Conservation (phyloP, 768 basidiomycete species). For the Boletus rubroflammeus region DNA sequence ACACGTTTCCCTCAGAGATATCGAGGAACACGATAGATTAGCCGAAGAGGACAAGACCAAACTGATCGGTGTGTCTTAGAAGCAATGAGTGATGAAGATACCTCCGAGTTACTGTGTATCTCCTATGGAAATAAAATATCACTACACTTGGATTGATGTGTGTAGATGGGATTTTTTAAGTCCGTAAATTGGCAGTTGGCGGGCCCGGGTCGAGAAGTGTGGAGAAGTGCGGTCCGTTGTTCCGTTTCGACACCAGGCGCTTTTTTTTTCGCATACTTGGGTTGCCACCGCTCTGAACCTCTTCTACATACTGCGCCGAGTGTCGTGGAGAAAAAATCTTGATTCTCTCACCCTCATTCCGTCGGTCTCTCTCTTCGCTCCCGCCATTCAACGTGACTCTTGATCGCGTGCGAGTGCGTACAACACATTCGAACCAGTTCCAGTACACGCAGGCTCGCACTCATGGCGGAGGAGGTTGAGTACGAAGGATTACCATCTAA, state of each 20-base stretch:
- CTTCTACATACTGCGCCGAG: neutral
- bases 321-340: constrained; percentile 3
- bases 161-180: too few species aligned
- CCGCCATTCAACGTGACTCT: neutral
- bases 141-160: too few species aligned
- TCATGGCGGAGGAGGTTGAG: constrained; percentile 48
- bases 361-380: neutral
- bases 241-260: constrained; percentile 2
- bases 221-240: neutral
- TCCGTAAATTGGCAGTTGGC: too few species aligned
- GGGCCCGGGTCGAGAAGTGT: neutral
- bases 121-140: neutral
- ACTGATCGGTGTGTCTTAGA: neutral
- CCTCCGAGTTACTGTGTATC: neutral
- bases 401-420: constrained; percentile 3
- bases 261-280: constrained; percentile 4
- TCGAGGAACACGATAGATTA: constrained; percentile 70
- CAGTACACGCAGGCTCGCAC: constrained; percentile 10
- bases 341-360: constrained; percentile 5
- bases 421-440: constrained; percentile 5
- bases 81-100: neutral
- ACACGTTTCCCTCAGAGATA: constrained; percentile 45
- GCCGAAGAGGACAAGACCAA: constrained; percentile 43
- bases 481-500: constrained; percentile 71
- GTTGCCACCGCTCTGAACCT: neutral